These are phyloP conservation scores for Spiromastix sp. DNA, from an alignment of 2,329 filamentous ascomycete species.

Conservation along the genomic window DNA sequence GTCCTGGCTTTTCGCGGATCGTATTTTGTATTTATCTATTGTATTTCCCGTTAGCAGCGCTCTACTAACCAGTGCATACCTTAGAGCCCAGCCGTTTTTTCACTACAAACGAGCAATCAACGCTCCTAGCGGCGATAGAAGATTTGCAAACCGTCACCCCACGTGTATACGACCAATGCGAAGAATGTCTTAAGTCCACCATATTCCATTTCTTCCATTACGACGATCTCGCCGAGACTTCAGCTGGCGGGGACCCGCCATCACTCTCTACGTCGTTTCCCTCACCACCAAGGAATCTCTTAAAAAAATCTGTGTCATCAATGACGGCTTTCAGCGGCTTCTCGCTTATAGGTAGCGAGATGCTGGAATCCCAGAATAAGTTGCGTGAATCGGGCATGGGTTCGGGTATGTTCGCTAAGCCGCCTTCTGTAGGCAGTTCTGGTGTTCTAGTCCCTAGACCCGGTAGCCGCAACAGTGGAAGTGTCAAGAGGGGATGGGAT, in stretches of 20 bases:
- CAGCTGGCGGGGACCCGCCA: slow-evolving; percentile 7
- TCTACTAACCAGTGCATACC: too few species aligned
- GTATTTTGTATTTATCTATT: not conserved
- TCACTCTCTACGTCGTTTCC: slow-evolving; percentile 12
- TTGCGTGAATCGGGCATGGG: slow-evolving; percentile 22
- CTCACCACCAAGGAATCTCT: slow-evolving; percentile 53
- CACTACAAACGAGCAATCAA: slow-evolving; percentile 61
- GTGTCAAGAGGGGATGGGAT: slow-evolving; percentile 58
- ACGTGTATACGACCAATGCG: slow-evolving; percentile 61
- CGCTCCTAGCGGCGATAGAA: slow-evolving; percentile 65
- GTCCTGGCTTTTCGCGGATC: slow-evolving; percentile 5
- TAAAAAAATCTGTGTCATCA: slow-evolving; percentile 52
- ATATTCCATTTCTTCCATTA: slow-evolving; percentile 56
- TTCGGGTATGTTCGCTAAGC: slow-evolving; percentile 13
- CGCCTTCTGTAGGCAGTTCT: slow-evolving; percentile 43
- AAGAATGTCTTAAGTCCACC: slow-evolving; percentile 68
- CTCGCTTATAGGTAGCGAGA: slow-evolving; percentile 62
- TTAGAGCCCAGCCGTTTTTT: slow-evolving; percentile 49
- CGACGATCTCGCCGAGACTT: slow-evolving; percentile 34
- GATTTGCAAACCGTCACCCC: slow-evolving; percentile 67
- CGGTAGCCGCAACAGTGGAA: slow-evolving; percentile 17
- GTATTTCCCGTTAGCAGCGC: too few species aligned
- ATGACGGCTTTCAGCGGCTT: slow-evolving; percentile 50
- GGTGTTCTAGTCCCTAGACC: slow-evolving; percentile 35
- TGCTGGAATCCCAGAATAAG: slow-evolving; percentile 44